These are phyloP conservation scores for Salicornia ramosissima DNA, from an alignment of 148 eudicot genomes.

Conservation along the genomic window DNA sequence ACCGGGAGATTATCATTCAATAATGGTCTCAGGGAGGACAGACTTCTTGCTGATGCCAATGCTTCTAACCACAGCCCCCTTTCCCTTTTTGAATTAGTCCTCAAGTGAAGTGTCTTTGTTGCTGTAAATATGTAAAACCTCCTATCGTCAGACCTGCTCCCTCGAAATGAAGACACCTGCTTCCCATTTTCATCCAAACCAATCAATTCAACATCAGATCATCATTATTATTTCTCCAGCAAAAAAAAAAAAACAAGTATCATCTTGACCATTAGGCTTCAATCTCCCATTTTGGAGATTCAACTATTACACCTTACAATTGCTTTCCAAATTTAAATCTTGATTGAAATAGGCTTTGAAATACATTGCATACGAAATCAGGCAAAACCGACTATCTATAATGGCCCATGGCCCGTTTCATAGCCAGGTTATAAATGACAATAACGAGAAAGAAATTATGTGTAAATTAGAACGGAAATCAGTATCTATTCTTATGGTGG, in stretches of 20 bases:
- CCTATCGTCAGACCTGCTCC: conserved; percentile 79
- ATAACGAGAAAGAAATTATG: no score
- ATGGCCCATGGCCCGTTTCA: no score
- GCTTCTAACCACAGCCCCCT: conserved; percentile 79
- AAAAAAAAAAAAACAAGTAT: background rate
- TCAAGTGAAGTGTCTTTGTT: conserved; percentile 87
- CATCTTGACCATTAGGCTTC: background rate
- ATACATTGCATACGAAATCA: no score
- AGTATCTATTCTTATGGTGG: no score
- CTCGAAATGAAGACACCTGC: conserved; percentile 88
- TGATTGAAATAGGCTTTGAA: no score
- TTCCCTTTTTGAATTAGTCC: conserved; percentile 56
- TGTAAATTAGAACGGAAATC: no score
- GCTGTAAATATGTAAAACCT: conserved; percentile 87
- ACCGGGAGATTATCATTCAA: conserved; percentile 39
- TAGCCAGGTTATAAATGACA: no score
- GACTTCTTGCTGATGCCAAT: conserved; percentile 53
- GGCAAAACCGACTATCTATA: no score
- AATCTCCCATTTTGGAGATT: no score
- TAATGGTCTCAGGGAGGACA: conserved; percentile 44
- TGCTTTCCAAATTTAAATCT: no score
- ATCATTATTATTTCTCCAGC: background rate
- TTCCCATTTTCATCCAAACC: conserved; percentile 13
- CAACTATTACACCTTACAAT: no score
- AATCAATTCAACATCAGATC: conserved; percentile 2